Percentiles rank a stretch among this genome's conserved stretches.
phyloP scores from a whole-genome alignment of 1,284 basidiomycete genomes.

The Leccinum insolens region DNA sequence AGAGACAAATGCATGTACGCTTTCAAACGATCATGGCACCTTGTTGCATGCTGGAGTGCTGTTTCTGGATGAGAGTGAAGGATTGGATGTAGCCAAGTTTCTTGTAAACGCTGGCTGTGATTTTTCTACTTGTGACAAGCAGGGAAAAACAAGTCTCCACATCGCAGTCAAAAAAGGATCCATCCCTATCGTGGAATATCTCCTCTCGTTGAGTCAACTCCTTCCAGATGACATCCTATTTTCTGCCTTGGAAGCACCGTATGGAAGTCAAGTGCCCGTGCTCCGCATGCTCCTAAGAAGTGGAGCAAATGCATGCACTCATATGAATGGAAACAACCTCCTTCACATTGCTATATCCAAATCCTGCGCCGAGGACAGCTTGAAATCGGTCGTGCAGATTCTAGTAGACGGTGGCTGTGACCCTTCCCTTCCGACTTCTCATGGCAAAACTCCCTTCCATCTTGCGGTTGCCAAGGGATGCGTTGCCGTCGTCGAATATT shows the following conservation, averaged over 20 bases:
- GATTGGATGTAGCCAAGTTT: not conserved
- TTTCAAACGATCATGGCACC: not conserved
- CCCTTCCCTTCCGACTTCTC: not conserved
- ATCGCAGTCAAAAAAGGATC: not conserved
- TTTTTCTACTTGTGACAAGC: not conserved
- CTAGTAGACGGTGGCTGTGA: not conserved
- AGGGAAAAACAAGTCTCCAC: conserved; percentile 2
- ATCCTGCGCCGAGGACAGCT: not conserved
- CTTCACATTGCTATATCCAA: conserved; percentile 1
- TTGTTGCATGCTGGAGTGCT: not conserved
- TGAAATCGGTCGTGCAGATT: not conserved
- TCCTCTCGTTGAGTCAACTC: conserved; percentile 2
- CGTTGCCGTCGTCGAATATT: not conserved
- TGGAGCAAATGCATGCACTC: not conserved
- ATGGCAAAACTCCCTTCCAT: not conserved
- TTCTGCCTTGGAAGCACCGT: not conserved
- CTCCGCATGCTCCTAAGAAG: not conserved
- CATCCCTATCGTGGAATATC: not conserved
- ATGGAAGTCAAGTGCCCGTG: not conserved
- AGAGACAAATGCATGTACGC: not conserved
- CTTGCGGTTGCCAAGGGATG: not conserved
- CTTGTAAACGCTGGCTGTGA: not conserved
- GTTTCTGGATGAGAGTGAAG: not conserved
- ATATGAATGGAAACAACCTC: conserved; percentile 1
- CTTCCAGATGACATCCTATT: conserved; percentile 11